These are phyloP conservation scores for Teratosphaeria pseudoeucalypti DNA, from an alignment of 2,329 filamentous ascomycete species.

Conservation along the genomic window DNA sequence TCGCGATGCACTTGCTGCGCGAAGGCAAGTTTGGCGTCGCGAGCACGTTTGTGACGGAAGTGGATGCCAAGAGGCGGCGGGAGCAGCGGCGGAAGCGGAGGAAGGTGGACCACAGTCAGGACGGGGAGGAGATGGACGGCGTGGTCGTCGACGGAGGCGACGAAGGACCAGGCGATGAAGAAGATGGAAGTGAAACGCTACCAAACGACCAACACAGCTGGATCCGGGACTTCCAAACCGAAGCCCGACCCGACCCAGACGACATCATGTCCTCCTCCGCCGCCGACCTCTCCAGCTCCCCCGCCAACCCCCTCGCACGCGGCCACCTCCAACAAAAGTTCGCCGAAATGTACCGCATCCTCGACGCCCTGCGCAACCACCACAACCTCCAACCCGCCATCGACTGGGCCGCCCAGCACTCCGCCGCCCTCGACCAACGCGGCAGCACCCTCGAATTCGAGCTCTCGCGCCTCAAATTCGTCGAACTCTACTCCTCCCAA, in stretches of 20 bases:
- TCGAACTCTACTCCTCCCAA: slow-evolving; percentile 68
- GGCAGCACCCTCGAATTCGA: slow-evolving; percentile 95
- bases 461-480: slow-evolving; percentile 76
- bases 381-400: slow-evolving; percentile 76
- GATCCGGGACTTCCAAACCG: slow-evolving; percentile 1
- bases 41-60: slow-evolving; percentile 71
- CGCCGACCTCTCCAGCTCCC: slow-evolving; percentile 1
- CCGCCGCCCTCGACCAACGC: slow-evolving; percentile 59
- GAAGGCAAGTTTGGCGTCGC: slow-evolving; percentile 90
- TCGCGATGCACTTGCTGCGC: slow-evolving; percentile 90
- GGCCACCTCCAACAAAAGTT: slow-evolving; percentile 66
- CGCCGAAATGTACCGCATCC: slow-evolving; percentile 78
- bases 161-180: slow-evolving; percentile 7
- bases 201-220: not conserved
- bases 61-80: slow-evolving; percentile 22
- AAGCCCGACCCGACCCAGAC: slow-evolving; percentile 14
- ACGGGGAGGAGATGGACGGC: slow-evolving; percentile 1
- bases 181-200: slow-evolving; percentile 1
- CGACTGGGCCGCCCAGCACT: slow-evolving; percentile 68
- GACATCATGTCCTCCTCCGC: slow-evolving; percentile 32
- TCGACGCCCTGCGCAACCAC: slow-evolving; percentile 61
- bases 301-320: not conserved
- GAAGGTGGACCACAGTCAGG: slow-evolving; percentile 1
- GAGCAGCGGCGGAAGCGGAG: slow-evolving; percentile 1
- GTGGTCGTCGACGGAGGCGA: slow-evolving; percentile 6